A percentile compares a stretch with the other conserved stretches of the same genome.
These are phyloP conservation scores for Pleochaeta shiraiana DNA, from an alignment of 2,329 filamentous ascomycete species.

Conservation along the genomic window DNA sequence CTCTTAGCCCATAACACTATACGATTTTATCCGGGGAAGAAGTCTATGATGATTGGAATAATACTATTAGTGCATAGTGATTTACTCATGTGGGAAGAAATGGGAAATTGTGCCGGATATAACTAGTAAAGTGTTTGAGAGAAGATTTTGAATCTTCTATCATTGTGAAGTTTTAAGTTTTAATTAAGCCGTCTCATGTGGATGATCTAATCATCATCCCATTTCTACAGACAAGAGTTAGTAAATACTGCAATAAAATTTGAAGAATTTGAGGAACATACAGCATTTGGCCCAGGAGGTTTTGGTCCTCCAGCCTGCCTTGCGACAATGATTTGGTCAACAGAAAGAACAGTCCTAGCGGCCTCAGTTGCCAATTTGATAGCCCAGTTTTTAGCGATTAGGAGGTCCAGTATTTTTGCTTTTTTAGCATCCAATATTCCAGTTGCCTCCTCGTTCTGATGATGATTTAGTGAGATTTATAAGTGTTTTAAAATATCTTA, in stretches of 20 bases:
- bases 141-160: no score
- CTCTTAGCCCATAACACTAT: no score
- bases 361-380: slow-evolving; percentile 94
- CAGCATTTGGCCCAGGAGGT: slow-evolving; percentile 77
- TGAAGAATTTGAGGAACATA: slow-evolving; percentile 10
- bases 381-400: slow-evolving; percentile 87
- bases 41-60: no score
- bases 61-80: no score
- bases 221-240: slow-evolving; percentile 17
- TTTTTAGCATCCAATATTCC: slow-evolving; percentile 73
- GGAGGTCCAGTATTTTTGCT: slow-evolving; percentile 75
- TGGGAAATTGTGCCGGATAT: no score
- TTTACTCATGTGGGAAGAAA: no score
- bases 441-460: slow-evolving; percentile 48
- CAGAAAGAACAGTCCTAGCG: slow-evolving; percentile 78
- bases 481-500: slow-evolving; percentile 22
- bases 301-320: slow-evolving; percentile 95
- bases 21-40: no score
- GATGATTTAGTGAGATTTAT: slow-evolving; percentile 8
- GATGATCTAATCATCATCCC: slow-evolving; percentile 20
- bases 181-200: no score
- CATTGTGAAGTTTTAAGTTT: no score
- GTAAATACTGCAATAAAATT: slow-evolving; percentile 2
- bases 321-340: slow-evolving; percentile 98
- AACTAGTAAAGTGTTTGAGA: no score